Evolutionary conservation across 345 rosid genomes (phyloP).

Genomic region (Moringa oleifera): DNA sequence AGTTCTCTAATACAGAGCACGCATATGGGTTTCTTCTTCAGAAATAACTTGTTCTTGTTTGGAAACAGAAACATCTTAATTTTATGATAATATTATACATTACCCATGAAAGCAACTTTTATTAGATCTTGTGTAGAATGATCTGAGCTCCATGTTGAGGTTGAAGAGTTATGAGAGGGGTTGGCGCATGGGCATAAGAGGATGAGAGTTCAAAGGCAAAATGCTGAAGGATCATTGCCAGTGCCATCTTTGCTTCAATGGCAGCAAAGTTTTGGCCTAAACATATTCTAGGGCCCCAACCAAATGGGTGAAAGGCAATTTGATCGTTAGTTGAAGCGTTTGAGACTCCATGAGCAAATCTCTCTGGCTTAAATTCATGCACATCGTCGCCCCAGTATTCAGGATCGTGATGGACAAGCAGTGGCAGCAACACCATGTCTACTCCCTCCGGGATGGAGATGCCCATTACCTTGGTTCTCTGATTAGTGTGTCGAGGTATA

Average conservation of each 20-base stretch:
- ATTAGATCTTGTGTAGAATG: conserved; percentile 30
- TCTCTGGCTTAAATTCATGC: conserved; percentile 23
- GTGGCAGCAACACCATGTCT: conserved; percentile 9
- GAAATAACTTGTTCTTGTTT: too few relatives aligned
- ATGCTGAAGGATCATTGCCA: conserved; percentile 20
- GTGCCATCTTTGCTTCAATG: conserved; percentile 24
- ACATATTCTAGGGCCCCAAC: conserved; percentile 24
- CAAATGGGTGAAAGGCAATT: conserved; percentile 34
- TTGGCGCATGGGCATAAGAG: conserved; percentile 22
- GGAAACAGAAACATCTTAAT: too few relatives aligned
- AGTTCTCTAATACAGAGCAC: too few relatives aligned
- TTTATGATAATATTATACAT: too few relatives aligned
- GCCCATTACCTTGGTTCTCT: conserved; percentile 14
- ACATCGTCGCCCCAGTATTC: conserved; percentile 31
- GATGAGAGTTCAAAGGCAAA: conserved; percentile 20
- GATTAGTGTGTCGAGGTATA: not conserved
- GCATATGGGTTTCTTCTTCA: too few relatives aligned
- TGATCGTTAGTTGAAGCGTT: conserved; percentile 37
- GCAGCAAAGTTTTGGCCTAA: conserved; percentile 28
- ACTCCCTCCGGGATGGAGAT: conserved; percentile 18
- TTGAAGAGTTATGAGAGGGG: conserved; percentile 17
- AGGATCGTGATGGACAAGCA: conserved; percentile 17
- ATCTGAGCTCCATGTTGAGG: too few relatives aligned
- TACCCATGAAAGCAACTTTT: too few relatives aligned
- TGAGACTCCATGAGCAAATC: conserved; percentile 23